Evolutionary conservation across 805 yeast genomes (phyloP), one percentile per base, ranked within the genome.

Genomic region (Ogataea degrootiae): DNA sequence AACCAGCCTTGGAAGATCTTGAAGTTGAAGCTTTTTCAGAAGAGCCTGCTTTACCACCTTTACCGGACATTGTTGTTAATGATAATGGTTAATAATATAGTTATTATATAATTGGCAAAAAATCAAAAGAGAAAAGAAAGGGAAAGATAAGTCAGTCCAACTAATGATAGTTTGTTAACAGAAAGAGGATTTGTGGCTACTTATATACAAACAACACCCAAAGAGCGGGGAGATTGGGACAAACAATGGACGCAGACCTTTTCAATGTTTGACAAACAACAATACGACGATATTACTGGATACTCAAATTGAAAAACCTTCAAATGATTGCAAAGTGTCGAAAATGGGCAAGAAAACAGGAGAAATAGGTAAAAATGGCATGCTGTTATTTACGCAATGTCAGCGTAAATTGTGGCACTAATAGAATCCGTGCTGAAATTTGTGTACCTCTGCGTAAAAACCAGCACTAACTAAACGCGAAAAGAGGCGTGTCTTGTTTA

Each of bases 1-100:
- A 83, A 74, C 97, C 98, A 69, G 98, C 97, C 81, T 90, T 92
- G 57, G 97, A 85, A 62, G 98, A 92, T 84, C 98, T 89, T 48
- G 97, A 87, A 79, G 92, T 94, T 69, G 97, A 85, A 66, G 96
- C 90, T 77, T 92, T 92, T 71, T 89, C 91, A 64, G 95, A 74
- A 61, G 96, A 79, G 68, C 96, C 95, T 69, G 97, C 96, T 78
- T 91, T 91, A 70, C 94, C 94, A 65, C 89, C 89, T 78, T 84
- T 83, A 67, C 88, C 88, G 67, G 75, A 80, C 85, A 60, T 69
- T 65, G 47, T 65, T 56, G 50, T 51, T 37, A 21, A 39, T 17
- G 22, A 17, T 46, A 47, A 43, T 41, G 29, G 14, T 39, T 44
- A 38, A 29, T 26, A 34, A 33, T 39, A 31, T n/a, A 29, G 26